Percentiles rank a stretch among this genome's conserved stretches.
These are phyloP conservation scores for Echinochloa phyllopogon DNA, from an alignment of 176 grass and related monocot species.

Conservation along the genomic window DNA sequence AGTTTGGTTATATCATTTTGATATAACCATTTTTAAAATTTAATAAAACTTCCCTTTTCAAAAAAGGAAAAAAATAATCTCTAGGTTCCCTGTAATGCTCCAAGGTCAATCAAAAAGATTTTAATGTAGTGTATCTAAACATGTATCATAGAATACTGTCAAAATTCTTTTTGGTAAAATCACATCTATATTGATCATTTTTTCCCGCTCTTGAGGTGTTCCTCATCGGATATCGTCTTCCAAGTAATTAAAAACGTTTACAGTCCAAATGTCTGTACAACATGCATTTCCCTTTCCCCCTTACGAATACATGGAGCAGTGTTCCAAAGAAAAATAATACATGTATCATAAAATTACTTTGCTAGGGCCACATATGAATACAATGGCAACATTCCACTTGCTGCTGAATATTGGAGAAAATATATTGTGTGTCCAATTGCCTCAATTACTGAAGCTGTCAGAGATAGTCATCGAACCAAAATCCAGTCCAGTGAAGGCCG, in stretches of 20 bases:
- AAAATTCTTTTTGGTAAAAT: background rate
- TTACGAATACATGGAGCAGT: no score
- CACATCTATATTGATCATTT: background rate
- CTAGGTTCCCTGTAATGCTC: no score
- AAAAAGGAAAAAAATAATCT: no score
- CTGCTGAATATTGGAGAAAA: background rate
- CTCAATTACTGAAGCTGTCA: background rate
- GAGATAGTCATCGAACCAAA: background rate
- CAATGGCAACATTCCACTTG: slow-evolving; percentile 17
- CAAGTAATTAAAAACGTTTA: background rate
- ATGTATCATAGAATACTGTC: background rate
- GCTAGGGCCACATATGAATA: background rate
- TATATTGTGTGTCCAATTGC: background rate
- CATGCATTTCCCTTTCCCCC: no score
- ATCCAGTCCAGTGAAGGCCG: slow-evolving; percentile 11
- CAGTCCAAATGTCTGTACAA: background rate
- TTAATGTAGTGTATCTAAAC: no score
- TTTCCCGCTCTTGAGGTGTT: no score
- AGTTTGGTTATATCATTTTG: no score
- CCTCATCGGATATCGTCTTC: background rate
- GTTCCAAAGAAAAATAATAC: no score
- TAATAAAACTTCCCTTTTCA: no score
- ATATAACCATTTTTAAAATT: no score
- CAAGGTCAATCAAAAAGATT: background rate
- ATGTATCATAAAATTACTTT: background rate